Evolutionary conservation across 139 green algal species (phyloP).

Genomic region (Ettlia oleoabundans): DNA sequence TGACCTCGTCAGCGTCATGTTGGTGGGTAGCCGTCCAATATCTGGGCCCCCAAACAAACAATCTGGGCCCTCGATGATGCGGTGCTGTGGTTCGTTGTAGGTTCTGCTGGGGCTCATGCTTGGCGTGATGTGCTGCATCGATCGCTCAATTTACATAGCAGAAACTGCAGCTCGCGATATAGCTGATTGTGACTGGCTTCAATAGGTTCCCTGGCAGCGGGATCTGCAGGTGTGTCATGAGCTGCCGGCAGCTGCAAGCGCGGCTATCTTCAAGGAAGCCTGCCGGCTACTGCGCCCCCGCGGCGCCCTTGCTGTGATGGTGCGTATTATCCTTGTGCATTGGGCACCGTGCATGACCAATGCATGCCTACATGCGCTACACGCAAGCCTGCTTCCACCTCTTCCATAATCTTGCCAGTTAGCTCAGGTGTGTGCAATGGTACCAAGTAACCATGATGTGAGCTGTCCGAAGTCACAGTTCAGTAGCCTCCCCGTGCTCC

Average conservation of each 20-base stretch:
- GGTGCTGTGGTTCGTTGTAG: too few species aligned
- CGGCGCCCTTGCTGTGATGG: slow-evolving; percentile 57
- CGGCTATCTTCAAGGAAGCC: slow-evolving; percentile 71
- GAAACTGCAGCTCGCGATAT: not conserved
- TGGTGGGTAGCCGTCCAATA: slow-evolving; percentile 60
- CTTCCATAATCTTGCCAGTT: too few species aligned
- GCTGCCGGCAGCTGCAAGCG: slow-evolving; percentile 61
- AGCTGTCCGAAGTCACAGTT: too few species aligned
- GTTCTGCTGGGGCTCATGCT: too few species aligned
- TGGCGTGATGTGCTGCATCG: too few species aligned
- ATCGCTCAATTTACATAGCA: not conserved
- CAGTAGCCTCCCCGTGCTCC: too few species aligned
- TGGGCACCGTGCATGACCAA: not conserved
- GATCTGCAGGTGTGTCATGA: slow-evolving; percentile 63
- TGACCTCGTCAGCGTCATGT: slow-evolving; percentile 80
- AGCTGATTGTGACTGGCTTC: too few species aligned
- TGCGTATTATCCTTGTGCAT: slow-evolving; percentile 3
- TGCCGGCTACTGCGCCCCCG: slow-evolving; percentile 66
- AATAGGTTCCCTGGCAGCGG: not conserved
- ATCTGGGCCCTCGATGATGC: too few species aligned
- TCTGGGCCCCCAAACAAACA: too few species aligned
- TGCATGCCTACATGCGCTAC: slow-evolving; percentile 36
- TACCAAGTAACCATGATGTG: too few species aligned
- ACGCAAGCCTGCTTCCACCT: too few species aligned
- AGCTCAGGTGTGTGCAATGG: too few species aligned